Conservation (phyloP, 2,329 filamentous ascomycete species). For the Trichoderma brevicompactum region DNA sequence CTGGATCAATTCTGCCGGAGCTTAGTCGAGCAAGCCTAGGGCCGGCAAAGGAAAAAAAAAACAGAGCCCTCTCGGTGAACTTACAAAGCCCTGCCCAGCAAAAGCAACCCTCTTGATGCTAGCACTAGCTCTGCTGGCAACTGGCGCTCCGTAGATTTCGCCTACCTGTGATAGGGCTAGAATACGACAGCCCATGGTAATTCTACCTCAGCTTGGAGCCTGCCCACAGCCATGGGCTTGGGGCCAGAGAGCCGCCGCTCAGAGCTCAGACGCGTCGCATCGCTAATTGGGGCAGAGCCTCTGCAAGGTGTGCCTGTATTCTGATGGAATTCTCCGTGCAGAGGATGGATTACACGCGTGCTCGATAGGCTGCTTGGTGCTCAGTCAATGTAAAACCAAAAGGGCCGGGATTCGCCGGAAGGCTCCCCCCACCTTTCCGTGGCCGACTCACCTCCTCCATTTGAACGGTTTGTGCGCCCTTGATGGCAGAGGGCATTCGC, state of each 20-base stretch:
- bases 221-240: conserved; percentile 12
- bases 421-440: conserved; percentile 19
- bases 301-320: background rate
- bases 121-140: background rate
- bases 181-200: conserved; percentile 14
- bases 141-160: background rate
- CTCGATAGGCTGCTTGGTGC: background rate
- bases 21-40: conserved; percentile 18
- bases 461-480: background rate
- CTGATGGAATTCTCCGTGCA: conserved; percentile 16
- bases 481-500: background rate
- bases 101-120: background rate
- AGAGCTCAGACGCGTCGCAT: background rate
- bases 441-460: conserved; percentile 12
- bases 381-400: conserved; percentile 3
- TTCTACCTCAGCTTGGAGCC: background rate
- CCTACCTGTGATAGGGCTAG: conserved; percentile 16
- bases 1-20: conserved; percentile 7
- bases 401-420: conserved; percentile 13
- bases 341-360: conserved; percentile 13
- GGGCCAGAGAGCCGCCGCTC: background rate
- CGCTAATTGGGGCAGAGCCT: background rate
- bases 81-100: background rate
- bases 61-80: conserved; percentile 3
- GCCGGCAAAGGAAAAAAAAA: background rate